Percentiles rank a stretch among this genome's conserved stretches.
These are phyloP conservation scores for Botrytis pseudocinerea DNA, from an alignment of 2,329 filamentous ascomycete species.

Conservation along the genomic window DNA sequence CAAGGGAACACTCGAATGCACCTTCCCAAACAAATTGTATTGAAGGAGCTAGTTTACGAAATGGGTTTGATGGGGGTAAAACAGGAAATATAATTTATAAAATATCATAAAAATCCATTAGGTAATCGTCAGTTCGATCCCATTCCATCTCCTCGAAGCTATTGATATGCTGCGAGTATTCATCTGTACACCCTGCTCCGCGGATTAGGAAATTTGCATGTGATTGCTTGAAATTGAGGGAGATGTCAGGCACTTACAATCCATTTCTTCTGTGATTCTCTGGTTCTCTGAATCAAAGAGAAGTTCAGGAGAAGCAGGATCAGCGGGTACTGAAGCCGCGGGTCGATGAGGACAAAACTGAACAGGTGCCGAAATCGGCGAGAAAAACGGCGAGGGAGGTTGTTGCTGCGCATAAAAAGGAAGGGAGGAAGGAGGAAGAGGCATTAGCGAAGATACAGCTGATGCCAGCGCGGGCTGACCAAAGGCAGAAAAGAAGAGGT, in stretches of 20 bases:
- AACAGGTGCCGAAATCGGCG: background rate
- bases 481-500: background rate
- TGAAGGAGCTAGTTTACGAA: background rate
- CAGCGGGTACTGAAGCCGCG: background rate
- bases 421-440: background rate
- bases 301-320: background rate
- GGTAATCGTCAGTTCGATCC: background rate
- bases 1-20: background rate
- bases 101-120: background rate
- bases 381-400: background rate
- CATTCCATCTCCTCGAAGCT: conserved; percentile 5
- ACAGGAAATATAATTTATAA: background rate
- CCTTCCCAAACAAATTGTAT: background rate
- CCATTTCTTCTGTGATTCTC: background rate
- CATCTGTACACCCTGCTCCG: background rate
- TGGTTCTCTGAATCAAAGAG: background rate
- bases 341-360: background rate
- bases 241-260: background rate
- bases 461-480: background rate
- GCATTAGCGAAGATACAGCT: background rate
- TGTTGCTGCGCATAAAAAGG: background rate
- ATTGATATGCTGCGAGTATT: background rate
- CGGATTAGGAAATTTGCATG: background rate
- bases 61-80: background rate
- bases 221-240: background rate